These are phyloP conservation scores for Leccinum fibrillosum DNA, from an alignment of 768 basidiomycete genomes.

Conservation along the genomic window DNA sequence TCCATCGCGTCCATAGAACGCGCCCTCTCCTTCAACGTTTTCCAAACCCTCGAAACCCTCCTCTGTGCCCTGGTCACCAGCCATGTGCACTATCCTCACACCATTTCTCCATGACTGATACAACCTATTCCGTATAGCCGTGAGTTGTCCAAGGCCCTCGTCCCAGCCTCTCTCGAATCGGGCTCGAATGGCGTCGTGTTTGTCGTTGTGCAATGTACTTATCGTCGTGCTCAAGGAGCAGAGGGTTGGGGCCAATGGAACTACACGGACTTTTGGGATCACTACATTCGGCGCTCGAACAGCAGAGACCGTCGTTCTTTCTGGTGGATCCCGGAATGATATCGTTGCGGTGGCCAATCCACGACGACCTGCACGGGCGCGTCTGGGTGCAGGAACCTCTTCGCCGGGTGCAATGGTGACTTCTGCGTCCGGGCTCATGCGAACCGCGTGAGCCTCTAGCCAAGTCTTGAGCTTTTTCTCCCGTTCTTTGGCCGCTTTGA, in stretches of 20 bases:
- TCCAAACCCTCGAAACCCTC: conserved; percentile 35
- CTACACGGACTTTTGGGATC: conserved; percentile 47
- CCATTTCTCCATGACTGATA: conserved; percentile 47
- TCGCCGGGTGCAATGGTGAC: background rate
- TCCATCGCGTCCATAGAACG: conserved; percentile 22
- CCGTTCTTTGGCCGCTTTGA: conserved; percentile 57
- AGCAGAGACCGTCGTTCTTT: conserved; percentile 14
- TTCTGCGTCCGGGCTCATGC: background rate
- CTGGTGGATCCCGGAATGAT: conserved; percentile 44
- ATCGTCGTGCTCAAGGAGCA: conserved; percentile 47
- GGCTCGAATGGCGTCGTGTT: conserved; percentile 38
- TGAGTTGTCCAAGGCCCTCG: conserved; percentile 53
- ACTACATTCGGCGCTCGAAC: conserved; percentile 2
- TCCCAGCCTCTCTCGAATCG: conserved; percentile 65
- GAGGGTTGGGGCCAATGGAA: conserved; percentile 53
- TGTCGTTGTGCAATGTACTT: conserved; percentile 27
- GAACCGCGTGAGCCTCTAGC: conserved; percentile 36
- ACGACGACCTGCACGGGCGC: conserved; percentile 45
- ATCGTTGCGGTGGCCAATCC: conserved; percentile 67
- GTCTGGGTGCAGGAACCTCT: conserved; percentile 10
- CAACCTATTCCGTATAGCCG: conserved; percentile 45
- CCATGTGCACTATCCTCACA: conserved; percentile 41
- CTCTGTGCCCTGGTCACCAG: conserved; percentile 23
- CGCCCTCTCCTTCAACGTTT: conserved; percentile 28
- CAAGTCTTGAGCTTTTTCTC: conserved; percentile 60